Evolutionary conservation across 2,329 filamentous ascomycete species (phyloP).

Genomic region (Fusarium sp.): DNA sequence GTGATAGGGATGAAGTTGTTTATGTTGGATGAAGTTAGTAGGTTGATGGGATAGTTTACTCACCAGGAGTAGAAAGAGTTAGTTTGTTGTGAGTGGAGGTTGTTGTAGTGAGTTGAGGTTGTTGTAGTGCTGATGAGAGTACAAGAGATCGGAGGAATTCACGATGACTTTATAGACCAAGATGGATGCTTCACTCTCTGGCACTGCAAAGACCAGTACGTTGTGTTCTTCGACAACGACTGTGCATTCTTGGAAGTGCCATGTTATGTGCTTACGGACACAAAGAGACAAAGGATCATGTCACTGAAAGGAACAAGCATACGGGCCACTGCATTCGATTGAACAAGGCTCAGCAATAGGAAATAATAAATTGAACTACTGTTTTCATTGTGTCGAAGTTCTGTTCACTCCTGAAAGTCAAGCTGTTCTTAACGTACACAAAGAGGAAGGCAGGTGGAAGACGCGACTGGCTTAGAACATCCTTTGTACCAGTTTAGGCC

Average conservation of each 20-base stretch:
- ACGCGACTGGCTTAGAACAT: background rate
- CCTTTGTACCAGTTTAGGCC: background rate
- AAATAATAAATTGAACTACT: background rate
- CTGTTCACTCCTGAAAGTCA: background rate
- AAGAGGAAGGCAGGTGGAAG: background rate
- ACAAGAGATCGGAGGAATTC: background rate
- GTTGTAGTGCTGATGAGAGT: background rate
- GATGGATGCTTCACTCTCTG: too few species aligned
- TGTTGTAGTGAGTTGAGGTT: too few species aligned
- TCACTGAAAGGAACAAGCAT: too few species aligned
- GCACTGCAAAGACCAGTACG: fast-evolving
- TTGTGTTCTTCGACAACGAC: background rate
- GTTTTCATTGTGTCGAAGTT: background rate
- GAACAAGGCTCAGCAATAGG: background rate
- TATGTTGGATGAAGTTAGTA: background rate
- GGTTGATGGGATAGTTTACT: background rate
- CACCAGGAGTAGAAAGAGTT: background rate
- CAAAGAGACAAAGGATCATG: background rate
- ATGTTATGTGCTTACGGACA: background rate
- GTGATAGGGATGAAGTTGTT: background rate
- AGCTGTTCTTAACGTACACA: background rate
- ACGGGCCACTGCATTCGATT: too few species aligned
- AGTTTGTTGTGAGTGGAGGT: background rate
- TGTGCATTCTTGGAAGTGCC: background rate
- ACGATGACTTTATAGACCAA: background rate